Conservation (phyloP, 257 asterid genomes). For the Nicotiana noctiflora region DNA sequence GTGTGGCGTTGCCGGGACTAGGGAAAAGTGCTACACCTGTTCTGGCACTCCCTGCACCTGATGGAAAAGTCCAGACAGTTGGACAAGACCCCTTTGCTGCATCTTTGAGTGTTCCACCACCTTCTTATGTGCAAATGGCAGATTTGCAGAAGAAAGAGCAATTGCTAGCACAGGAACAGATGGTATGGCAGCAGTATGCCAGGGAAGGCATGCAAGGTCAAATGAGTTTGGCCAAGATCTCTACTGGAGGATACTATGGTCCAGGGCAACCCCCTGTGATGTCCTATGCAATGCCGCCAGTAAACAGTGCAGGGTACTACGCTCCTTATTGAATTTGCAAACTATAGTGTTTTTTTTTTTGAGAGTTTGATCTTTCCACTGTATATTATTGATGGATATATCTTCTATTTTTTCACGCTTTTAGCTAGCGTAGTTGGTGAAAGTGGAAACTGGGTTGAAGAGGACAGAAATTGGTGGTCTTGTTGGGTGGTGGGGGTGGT, state of each 20-base stretch:
- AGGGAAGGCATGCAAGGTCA: constrained; percentile 78
- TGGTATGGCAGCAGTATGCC: constrained; percentile 74
- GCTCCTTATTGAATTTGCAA: constrained; percentile 35
- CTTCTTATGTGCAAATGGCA: constrained; percentile 78
- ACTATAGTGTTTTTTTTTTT: not conserved
- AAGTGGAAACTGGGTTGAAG: constrained; percentile 26
- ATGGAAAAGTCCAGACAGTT: constrained; percentile 56
- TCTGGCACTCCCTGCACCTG: constrained; percentile 78
- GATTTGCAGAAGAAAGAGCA: constrained; percentile 86
- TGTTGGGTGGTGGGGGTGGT: constrained; percentile 8
- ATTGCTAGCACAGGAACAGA: constrained; percentile 62
- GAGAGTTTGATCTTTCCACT: constrained; percentile 13
- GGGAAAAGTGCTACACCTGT: constrained; percentile 51
- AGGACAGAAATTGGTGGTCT: constrained; percentile 5
- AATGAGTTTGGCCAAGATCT: constrained; percentile 58
- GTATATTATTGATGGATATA: constrained; percentile 33
- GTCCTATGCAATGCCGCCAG: constrained; percentile 73
- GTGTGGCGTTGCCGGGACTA: constrained; percentile 64
- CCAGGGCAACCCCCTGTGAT: constrained; percentile 38
- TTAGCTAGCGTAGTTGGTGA: constrained; percentile 15
- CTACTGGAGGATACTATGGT: constrained; percentile 50
- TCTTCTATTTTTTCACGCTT: constrained; percentile 30
- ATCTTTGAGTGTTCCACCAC: constrained; percentile 60
- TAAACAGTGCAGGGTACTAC: constrained; percentile 51
- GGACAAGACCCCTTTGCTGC: constrained; percentile 81